These are phyloP conservation scores for Polygonum aviculare DNA, from an alignment of 148 eudicot genomes.

Conservation along the genomic window DNA sequence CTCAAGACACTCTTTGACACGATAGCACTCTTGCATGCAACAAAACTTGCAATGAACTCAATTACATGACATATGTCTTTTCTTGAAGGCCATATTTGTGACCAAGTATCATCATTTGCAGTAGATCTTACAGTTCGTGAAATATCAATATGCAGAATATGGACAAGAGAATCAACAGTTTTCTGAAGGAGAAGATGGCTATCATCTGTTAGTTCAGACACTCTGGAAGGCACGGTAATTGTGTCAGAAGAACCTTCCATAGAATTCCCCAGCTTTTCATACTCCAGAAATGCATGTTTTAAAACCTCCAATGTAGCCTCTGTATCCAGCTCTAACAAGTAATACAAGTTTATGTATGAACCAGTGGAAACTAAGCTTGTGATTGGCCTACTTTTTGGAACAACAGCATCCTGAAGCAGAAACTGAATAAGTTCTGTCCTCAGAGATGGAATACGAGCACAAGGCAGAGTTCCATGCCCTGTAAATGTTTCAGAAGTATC, in stretches of 20 bases:
- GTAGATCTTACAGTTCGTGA: conserved; percentile 34
- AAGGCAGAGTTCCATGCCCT: conserved; percentile 74
- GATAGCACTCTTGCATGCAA: conserved; percentile 46
- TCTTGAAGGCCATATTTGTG: conserved; percentile 69
- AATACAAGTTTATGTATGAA: conserved; percentile 46
- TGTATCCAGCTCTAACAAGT: conserved; percentile 68
- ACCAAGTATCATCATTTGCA: conserved; percentile 27
- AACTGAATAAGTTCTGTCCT: conserved; percentile 72
- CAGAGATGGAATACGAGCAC: conserved; percentile 55
- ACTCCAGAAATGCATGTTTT: conserved; percentile 48
- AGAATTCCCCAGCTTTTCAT: conserved; percentile 22
- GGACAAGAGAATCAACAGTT: conserved; percentile 61
- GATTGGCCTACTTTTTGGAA: conserved; percentile 31
- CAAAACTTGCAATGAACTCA: conserved; percentile 68
- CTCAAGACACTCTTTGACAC: conserved; percentile 49
- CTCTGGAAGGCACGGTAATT: conserved; percentile 21
- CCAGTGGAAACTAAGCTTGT: conserved; percentile 33
- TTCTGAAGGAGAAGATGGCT: conserved; percentile 49
- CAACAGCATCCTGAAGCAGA: conserved; percentile 64
- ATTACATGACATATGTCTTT: conserved; percentile 54
- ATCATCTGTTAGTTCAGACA: conserved; percentile 20
- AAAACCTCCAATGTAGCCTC: conserved; percentile 87
- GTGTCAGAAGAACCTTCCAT: conserved; percentile 22
- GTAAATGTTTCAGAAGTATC: conserved; percentile 17
- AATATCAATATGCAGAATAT: conserved; percentile 45